Evolutionary conservation across 2,329 filamentous ascomycete genomes (phyloP).

Genomic region (Parasarocladium wereldwijsianum): DNA sequence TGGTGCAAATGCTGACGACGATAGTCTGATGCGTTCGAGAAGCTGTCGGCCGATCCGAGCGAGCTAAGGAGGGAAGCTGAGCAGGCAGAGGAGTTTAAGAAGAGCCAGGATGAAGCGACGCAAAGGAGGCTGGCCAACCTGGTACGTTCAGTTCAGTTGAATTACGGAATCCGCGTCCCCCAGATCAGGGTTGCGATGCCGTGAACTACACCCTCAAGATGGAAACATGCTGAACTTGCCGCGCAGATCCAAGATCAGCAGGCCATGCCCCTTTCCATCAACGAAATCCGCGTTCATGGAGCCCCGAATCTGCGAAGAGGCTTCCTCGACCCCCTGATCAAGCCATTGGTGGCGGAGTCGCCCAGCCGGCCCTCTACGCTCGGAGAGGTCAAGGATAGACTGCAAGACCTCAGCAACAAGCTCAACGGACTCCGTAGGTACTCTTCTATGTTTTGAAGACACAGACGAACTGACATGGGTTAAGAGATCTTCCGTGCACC

Average conservation of each 20-base stretch:
- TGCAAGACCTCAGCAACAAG: conserved; percentile 57
- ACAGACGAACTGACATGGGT: conserved; percentile 11
- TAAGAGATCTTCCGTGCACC: conserved; percentile 76
- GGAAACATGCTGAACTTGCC: conserved; percentile 8
- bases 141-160: conserved; percentile 14
- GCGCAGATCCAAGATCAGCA: conserved; percentile 53
- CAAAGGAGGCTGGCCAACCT: conserved; percentile 22
- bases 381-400: conserved; percentile 58
- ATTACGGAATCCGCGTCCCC: too few relatives aligned
- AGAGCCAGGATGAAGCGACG: conserved; percentile 23
- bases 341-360: conserved; percentile 59
- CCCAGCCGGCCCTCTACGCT: conserved; percentile 59
- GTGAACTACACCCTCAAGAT: neutral
- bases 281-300: conserved; percentile 70
- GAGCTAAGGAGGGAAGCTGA: conserved; percentile 23
- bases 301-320: conserved; percentile 67
- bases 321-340: conserved; percentile 72
- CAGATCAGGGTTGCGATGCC: neutral
- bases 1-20: too few relatives aligned
- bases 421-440: conserved; percentile 63
- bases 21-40: conserved; percentile 2
- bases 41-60: conserved; percentile 17
- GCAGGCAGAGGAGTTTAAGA: conserved; percentile 18
- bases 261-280: conserved; percentile 75
- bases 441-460: neutral